phyloP scores from a whole-genome alignment of 2,329 filamentous ascomycete species.

The Pseudocercospora fuligena region DNA sequence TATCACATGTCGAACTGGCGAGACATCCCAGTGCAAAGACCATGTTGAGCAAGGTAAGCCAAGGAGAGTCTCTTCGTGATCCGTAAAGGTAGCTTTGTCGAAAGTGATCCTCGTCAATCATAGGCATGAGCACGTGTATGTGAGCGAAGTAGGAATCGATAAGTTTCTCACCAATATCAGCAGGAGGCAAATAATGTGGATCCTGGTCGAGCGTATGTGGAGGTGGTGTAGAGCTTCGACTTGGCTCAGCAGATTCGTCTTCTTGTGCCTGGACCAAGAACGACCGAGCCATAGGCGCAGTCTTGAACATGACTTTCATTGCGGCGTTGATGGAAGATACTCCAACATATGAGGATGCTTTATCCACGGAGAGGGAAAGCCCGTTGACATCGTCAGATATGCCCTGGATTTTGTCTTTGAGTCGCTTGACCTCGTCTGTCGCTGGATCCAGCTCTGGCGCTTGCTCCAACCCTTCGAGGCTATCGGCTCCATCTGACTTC shows the following conservation, averaged over 20 bases:
- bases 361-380: conserved; percentile 38
- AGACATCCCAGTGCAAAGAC: conserved; percentile 40
- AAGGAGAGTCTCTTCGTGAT: conserved; percentile 37
- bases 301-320: conserved; percentile 41
- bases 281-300: conserved; percentile 35
- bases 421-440: conserved; percentile 65
- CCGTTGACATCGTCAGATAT: conserved; percentile 43
- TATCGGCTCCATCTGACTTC: conserved; percentile 56
- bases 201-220: conserved; percentile 29
- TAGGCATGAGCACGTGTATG: conserved; percentile 41
- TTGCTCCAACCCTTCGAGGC: conserved; percentile 68
- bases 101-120: conserved; percentile 42
- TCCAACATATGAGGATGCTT: conserved; percentile 40
- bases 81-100: conserved; percentile 39
- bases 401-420: conserved; percentile 49
- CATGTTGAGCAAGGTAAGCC: conserved; percentile 41
- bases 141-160: conserved; percentile 41
- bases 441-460: conserved; percentile 68
- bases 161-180: conserved; percentile 36
- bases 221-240: conserved; percentile 34
- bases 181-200: conserved; percentile 33
- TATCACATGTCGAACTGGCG: conserved; percentile 35
- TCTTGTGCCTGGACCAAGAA: conserved; percentile 34
- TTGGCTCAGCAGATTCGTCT: conserved; percentile 36
- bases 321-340: conserved; percentile 41